Evolutionary conservation across 345 rosid species (phyloP).

Genomic region (Clausena lansium): DNA sequence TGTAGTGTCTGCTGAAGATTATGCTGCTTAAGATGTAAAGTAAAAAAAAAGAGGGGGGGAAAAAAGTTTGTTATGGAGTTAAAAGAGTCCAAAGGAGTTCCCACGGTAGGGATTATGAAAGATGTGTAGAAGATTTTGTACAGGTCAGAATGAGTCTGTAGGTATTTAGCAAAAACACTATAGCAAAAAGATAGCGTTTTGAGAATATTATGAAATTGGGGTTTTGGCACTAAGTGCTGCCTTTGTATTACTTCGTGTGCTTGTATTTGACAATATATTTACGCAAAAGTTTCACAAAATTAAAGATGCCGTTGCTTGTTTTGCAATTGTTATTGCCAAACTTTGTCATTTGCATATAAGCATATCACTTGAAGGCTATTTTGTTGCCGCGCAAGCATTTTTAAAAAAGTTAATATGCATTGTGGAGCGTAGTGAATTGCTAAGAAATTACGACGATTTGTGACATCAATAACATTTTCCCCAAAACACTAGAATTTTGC

Average conservation of each 20-base stretch:
- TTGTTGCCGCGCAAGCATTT: background rate
- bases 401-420: background rate
- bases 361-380: background rate
- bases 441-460: background rate
- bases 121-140: conserved; percentile 30
- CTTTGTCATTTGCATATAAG: background rate
- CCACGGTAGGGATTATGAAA: conserved; percentile 10
- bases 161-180: conserved; percentile 12
- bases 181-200: background rate
- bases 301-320: background rate
- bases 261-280: background rate
- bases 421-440: background rate
- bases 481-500: background rate
- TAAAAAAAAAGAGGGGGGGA: background rate
- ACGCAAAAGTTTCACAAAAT: background rate
- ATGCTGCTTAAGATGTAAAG: conserved; percentile 25
- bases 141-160: conserved; percentile 29
- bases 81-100: conserved; percentile 6
- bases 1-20: conserved; percentile 21
- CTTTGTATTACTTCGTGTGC: background rate
- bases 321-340: background rate
- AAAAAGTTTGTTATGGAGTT: conserved; percentile 14
- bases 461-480: background rate
- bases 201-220: conserved; percentile 7
- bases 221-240: conserved; percentile 14